Evolutionary conservation across 208 protist species (phyloP).

Genomic region (Phytomonas sp.): DNA sequence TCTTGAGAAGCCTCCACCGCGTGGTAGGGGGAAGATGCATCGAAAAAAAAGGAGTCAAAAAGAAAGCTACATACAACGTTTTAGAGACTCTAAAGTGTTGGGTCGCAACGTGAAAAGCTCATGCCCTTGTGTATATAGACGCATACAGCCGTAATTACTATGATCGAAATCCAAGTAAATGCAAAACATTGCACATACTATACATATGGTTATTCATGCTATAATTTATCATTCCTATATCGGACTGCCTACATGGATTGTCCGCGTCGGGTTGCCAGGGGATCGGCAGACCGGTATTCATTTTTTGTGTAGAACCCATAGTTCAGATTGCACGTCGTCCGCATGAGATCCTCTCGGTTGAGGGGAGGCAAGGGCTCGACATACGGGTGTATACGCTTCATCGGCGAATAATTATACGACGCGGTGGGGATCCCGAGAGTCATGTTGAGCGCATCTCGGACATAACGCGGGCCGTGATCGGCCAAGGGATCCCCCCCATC

Average conservation of each 20-base stretch:
- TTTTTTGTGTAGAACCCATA: conserved; percentile 25
- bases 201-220: neutral
- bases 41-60: neutral
- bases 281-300: conserved; percentile 33
- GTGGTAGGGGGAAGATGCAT: neutral
- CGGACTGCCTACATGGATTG: conserved; percentile 20
- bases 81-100: neutral
- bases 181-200: neutral
- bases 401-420: conserved; percentile 73
- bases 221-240: neutral
- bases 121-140: neutral
- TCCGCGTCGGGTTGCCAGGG: conserved; percentile 40
- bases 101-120: neutral
- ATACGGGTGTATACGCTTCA: conserved; percentile 60
- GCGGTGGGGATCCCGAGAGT: conserved; percentile 41
- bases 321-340: conserved; percentile 30
- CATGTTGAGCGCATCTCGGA: conserved; percentile 55
- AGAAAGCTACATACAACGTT: neutral
- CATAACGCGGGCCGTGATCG: conserved; percentile 37
- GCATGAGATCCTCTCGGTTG: conserved; percentile 50
- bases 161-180: neutral
- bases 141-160: neutral
- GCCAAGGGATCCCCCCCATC: conserved; percentile 56
- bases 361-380: conserved; percentile 64
- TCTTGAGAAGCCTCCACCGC: neutral